A percentile compares a stretch with the other conserved stretches of the same genome.
Evolutionary conservation across 129 eudicot species (phyloP).

Genomic region (Lactuca sativa): DNA sequence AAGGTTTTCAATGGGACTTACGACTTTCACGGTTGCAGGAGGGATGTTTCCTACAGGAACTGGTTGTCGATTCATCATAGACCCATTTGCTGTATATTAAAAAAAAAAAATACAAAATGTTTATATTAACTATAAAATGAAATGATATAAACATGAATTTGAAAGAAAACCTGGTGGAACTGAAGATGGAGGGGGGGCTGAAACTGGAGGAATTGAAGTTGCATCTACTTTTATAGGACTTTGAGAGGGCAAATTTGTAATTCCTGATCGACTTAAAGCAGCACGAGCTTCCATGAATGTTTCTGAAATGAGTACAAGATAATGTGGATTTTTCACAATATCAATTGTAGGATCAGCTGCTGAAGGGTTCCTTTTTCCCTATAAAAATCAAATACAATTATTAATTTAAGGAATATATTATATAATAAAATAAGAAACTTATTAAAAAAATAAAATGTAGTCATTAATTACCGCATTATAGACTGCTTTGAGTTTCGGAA

Average conservation of each 20-base stretch:
- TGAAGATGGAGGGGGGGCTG: conserved; percentile 24
- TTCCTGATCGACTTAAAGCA: conserved; percentile 75
- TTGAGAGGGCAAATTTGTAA: conserved; percentile 56
- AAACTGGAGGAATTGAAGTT: not conserved
- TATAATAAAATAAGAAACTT: too few relatives aligned
- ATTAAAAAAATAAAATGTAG: not conserved
- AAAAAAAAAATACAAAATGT: conserved; percentile 22
- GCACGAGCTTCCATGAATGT: conserved; percentile 88
- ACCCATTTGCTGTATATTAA: conserved; percentile 48
- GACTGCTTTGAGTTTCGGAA: conserved; percentile 80
- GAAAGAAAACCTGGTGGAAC: conserved; percentile 53
- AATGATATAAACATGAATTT: conserved; percentile 15
- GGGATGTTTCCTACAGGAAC: conserved; percentile 51
- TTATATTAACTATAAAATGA: not conserved
- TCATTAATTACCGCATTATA: conserved; percentile 70
- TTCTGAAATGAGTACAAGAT: conserved; percentile 84
- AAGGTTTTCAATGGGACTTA: conserved; percentile 39
- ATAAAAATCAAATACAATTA: not conserved
- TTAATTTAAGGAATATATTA: too few relatives aligned
- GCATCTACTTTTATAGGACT: conserved; percentile 69
- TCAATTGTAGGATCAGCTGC: conserved; percentile 75
- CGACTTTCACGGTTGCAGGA: conserved; percentile 79
- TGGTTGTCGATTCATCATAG: conserved; percentile 63
- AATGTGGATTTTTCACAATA: conserved; percentile 71
- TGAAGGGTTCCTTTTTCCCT: conserved; percentile 81